Base-by-base conservation (phyloP, 2,329 filamentous ascomycete species). In the Lecanosticta acicola region DNA sequence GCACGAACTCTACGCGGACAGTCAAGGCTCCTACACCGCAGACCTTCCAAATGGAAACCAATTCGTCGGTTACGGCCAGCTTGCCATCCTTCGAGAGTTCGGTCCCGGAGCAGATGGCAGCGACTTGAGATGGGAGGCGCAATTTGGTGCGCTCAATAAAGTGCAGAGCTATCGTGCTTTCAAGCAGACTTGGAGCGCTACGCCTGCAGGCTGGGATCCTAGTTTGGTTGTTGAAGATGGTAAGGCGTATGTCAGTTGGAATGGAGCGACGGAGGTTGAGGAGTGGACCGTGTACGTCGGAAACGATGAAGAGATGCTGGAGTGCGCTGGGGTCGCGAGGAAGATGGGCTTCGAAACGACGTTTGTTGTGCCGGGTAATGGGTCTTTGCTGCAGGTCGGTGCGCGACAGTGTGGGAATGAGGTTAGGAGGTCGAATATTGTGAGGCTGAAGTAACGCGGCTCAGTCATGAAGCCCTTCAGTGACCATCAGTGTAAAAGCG, bases 361-460 rank as follows among this genome's bases (percentile, higher is more conserved):
- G 16, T 55, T 55, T 32, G 37, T 43, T 17, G 39, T 58, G 14
- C 40, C 41, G 1, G 39, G 35, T 29, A 44, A 47, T 40, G 48
- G 42, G 7, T 39, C 37, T 10, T 51, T 32, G 38, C 51, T 56
- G 29, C 55, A 55, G 36, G 53, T 58, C 19, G 55, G 45, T 3
- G 55, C 55, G 0, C 80, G 91, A 1, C 90, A 44, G 21, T 17
- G 44, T 33, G 48, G 47, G 9, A 39, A 5, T 32, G 51, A 52
- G 38, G 43, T 35, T 8, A 44, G 33, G 18, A 46, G 35, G 46
- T n/a, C n/a, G n/a, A n/a, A n/a, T n/a, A n/a, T n/a, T n/a, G n/a
- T n/a, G n/a, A n/a, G n/a, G n/a, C n/a, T n/a, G n/a, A n/a, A n/a
- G n/a, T n/a, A n/a, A n/a, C n/a, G n/a, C n/a, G n/a, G n/a, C n/a